Conservation (phyloP, 148 eudicot genomes). For the Camellia granthamiana region DNA sequence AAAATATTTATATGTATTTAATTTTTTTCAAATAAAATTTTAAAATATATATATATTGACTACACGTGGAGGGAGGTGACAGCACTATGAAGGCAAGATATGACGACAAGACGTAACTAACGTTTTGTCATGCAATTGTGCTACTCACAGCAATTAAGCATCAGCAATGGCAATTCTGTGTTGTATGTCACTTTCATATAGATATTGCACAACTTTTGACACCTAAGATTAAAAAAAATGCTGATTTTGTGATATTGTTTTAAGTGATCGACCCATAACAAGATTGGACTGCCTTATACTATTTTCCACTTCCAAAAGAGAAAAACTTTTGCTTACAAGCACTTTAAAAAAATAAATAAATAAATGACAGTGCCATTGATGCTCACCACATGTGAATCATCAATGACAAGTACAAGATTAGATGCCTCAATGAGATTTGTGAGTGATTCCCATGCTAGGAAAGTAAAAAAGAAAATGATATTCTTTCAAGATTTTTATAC, state of each 20-base stretch:
- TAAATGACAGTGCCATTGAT: not conserved
- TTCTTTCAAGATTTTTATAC: too few species aligned
- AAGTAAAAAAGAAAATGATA: not conserved
- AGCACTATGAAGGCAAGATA: not conserved
- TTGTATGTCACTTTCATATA: not conserved
- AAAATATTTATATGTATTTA: too few species aligned
- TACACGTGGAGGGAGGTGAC: too few species aligned
- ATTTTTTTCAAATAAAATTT: too few species aligned
- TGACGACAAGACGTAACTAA: slow-evolving; percentile 23
- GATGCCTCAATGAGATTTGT: not conserved
- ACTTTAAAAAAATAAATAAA: not conserved
- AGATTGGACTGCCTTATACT: not conserved
- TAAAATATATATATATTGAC: too few species aligned
- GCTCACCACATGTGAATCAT: not conserved
- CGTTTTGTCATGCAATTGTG: not conserved
- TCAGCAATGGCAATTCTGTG: not conserved
- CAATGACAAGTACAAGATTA: not conserved
- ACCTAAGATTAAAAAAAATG: too few species aligned
- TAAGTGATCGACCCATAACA: not conserved
- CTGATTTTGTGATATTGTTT: too few species aligned
- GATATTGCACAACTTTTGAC: not conserved
- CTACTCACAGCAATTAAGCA: not conserved
- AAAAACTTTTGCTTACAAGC: not conserved
- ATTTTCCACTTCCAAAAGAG: not conserved
- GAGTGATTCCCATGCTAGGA: slow-evolving; percentile 6